phyloP scores from a whole-genome alignment of 1,284 basidiomycete species.

The Rhodotorula sp. region DNA sequence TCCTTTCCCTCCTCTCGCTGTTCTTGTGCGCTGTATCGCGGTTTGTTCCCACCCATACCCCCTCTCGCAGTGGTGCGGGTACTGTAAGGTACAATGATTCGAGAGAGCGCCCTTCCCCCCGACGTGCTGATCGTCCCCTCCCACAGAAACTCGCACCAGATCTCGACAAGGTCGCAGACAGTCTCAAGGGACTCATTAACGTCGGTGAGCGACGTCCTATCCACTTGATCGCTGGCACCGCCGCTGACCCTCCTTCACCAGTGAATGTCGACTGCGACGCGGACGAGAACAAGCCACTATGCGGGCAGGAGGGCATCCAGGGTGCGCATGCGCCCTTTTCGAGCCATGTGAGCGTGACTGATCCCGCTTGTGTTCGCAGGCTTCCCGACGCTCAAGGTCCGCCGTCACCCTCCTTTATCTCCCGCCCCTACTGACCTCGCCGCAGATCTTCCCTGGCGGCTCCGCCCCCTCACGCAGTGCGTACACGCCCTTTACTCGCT shows the following conservation, averaged over 20 bases:
- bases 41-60: too few relatives aligned
- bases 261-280: slow-evolving; percentile 52
- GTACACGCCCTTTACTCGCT: slow-evolving; percentile 24
- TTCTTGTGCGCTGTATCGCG: background rate
- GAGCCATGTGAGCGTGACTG: background rate
- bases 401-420: too few relatives aligned
- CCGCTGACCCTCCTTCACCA: background rate
- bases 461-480: slow-evolving; percentile 49
- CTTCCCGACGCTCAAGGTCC: slow-evolving; percentile 53
- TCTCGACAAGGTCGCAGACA: slow-evolving; percentile 50
- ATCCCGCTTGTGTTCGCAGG: slow-evolving; percentile 18
- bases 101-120: too few relatives aligned
- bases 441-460: slow-evolving; percentile 40
- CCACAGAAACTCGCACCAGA: slow-evolving; percentile 51
- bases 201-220: slow-evolving; percentile 43
- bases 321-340: slow-evolving; percentile 30
- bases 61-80: slow-evolving; percentile 28
- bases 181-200: slow-evolving; percentile 53
- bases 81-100: too few relatives aligned
- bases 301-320: slow-evolving; percentile 50
- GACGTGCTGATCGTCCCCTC: too few relatives aligned
- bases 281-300: slow-evolving; percentile 49
- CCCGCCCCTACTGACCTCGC: background rate
- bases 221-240: background rate
- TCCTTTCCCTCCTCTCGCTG: too few relatives aligned